Percentiles rank a stretch among this genome's conserved stretches.
phyloP scores from a whole-genome alignment of 2,329 filamentous ascomycete species.

The Pseudogymnoascus sp. region DNA sequence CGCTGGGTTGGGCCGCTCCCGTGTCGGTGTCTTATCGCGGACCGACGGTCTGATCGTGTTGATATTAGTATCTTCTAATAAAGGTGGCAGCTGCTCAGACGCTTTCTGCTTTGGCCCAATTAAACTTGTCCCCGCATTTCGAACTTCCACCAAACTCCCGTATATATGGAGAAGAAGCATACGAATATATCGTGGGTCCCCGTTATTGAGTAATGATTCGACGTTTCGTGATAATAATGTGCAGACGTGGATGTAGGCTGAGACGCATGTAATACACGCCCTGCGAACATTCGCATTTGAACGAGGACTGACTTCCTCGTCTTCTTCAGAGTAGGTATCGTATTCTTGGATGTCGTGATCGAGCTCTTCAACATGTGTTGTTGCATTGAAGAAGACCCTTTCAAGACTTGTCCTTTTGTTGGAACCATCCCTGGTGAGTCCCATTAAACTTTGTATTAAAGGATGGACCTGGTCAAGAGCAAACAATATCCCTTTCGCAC shows the following conservation, averaged over 20 bases:
- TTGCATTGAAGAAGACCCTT: constrained; percentile 62
- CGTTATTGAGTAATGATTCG: constrained; percentile 58
- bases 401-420: constrained; percentile 58
- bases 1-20: constrained; percentile 40
- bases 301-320: constrained; percentile 41
- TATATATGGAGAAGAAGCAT: constrained; percentile 58
- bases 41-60: constrained; percentile 44
- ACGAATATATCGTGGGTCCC: constrained; percentile 60
- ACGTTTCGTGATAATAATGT: constrained; percentile 55
- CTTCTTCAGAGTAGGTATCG: constrained; percentile 45
- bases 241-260: constrained; percentile 61
- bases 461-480: constrained; percentile 63
- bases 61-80: constrained; percentile 1
- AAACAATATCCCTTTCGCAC: constrained; percentile 60
- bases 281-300: constrained; percentile 60
- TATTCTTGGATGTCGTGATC: constrained; percentile 60
- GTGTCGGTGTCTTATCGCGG: constrained; percentile 49
- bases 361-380: constrained; percentile 58
- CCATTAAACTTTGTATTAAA: constrained; percentile 60
- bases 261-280: constrained; percentile 57
- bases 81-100: background rate
- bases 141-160: constrained; percentile 62
- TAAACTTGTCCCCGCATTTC: constrained; percentile 32
- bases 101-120: constrained; percentile 20
- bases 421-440: constrained; percentile 54